Conservation (phyloP, 257 asterid genomes). For the Solanum clarkiae region DNA sequence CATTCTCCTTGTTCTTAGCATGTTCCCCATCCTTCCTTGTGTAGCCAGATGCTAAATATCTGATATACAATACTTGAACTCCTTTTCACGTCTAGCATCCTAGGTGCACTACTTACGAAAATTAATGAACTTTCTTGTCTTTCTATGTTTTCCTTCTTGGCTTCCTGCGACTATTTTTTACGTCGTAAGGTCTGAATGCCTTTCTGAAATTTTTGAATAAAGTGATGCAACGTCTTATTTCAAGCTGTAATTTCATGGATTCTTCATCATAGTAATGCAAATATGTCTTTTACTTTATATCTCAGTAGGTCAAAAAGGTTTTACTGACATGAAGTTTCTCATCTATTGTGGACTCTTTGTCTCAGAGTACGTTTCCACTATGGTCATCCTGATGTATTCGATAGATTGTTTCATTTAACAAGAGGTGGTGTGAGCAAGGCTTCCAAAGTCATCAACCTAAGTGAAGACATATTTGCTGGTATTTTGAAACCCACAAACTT, state of each 20-base stretch:
- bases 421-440: conserved; percentile 99
- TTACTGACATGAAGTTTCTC: neutral
- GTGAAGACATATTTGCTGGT: conserved; percentile 99
- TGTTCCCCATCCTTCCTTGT: neutral
- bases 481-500: conserved; percentile 10
- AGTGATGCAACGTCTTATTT: neutral
- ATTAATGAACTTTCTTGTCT: neutral
- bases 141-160: neutral
- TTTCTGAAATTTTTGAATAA: neutral
- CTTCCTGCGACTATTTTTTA: neutral
- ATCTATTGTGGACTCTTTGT: neutral
- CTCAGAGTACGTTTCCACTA: conserved; percentile 98
- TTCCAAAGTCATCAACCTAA: conserved; percentile 75
- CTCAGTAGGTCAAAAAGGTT: neutral
- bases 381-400: conserved; percentile 96
- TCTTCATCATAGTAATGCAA: neutral
- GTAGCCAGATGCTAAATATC: neutral
- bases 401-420: conserved; percentile 84
- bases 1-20: neutral
- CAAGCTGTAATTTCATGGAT: neutral
- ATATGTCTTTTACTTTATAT: neutral
- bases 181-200: neutral
- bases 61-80: neutral
- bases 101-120: neutral
- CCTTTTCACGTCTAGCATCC: neutral